Conservation (phyloP, 352 stramenopile genomes). For the Blastocystis sp. region DNA sequence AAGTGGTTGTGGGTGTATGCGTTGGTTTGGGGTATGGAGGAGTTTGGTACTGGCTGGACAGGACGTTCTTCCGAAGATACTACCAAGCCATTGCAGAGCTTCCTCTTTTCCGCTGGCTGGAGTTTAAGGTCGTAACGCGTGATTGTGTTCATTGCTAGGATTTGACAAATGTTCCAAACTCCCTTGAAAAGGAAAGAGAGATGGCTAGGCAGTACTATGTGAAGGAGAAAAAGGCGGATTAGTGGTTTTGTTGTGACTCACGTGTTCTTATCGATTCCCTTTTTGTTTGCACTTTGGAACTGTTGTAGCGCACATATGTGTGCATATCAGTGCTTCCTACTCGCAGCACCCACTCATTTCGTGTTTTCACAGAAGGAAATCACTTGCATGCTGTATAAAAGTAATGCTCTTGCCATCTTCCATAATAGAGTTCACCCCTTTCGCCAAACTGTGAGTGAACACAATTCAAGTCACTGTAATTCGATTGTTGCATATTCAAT, state of each 20-base stretch:
- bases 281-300: not conserved
- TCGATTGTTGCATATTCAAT: no score
- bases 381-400: no score
- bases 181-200: constrained; percentile 36
- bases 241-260: not conserved
- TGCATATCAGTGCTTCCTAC: no score
- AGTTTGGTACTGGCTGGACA: constrained; percentile 39
- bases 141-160: not conserved
- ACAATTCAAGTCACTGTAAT: no score
- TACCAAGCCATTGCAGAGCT: constrained; percentile 13
- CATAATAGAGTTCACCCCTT: no score
- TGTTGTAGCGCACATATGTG: no score
- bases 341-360: no score
- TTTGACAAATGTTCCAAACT: constrained; percentile 16
- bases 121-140: constrained; percentile 52
- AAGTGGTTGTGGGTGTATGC: constrained; percentile 65
- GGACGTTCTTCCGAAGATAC: constrained; percentile 12
- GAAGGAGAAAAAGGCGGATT: not conserved
- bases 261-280: not conserved
- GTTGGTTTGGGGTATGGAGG: constrained; percentile 27
- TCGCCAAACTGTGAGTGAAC: no score
- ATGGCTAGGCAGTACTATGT: not conserved
- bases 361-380: no score
- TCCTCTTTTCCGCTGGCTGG: constrained; percentile 37
- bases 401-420: no score